Percentiles rank a stretch among this genome's conserved stretches.
Evolutionary conservation across 148 eudicot genomes (phyloP).

Genomic region (Salicornia ramosissima): DNA sequence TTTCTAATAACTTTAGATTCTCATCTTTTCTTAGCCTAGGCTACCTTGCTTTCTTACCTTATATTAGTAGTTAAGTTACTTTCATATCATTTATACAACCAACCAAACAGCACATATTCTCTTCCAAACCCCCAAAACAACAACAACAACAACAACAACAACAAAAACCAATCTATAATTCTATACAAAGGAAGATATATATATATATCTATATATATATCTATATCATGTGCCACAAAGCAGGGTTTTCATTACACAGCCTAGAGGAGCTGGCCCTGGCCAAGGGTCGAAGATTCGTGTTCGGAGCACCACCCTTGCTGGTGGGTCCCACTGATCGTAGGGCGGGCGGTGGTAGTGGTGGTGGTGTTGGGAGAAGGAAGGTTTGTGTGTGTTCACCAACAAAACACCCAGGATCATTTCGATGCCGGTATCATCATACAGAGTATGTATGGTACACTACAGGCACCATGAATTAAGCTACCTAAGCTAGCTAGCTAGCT

Average conservation of each 20-base stretch:
- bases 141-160: too few relatives aligned
- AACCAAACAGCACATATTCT: conserved; percentile 26
- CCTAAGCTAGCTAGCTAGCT: too few relatives aligned
- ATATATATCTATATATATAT: not conserved
- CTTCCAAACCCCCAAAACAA: too few relatives aligned
- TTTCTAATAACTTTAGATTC: conserved; percentile 15
- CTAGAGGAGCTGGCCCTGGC: conserved; percentile 8
- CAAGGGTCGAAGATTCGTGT: not conserved
- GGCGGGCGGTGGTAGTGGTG: not conserved
- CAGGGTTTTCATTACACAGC: conserved; percentile 21
- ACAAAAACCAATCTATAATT: too few relatives aligned
- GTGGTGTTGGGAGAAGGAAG: conserved; percentile 17
- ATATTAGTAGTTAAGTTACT: not conserved
- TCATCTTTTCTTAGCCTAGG: conserved; percentile 27
- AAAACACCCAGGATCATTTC: conserved; percentile 63
- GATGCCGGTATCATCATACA: conserved; percentile 58
- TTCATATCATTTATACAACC: not conserved
- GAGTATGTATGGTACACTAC: conserved; percentile 52
- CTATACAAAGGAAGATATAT: not conserved
- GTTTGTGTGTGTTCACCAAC: conserved; percentile 77
- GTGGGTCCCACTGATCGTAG: conserved; percentile 1
- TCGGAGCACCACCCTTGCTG: conserved; percentile 11
- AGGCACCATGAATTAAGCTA: conserved; percentile 12
- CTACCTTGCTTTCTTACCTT: conserved; percentile 13
- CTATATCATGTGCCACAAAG: conserved; percentile 24